A percentile compares a stretch with the other conserved stretches of the same genome.
Conservation (phyloP, 2,329 filamentous ascomycete species). For the Penicillium sclerotigenum region DNA sequence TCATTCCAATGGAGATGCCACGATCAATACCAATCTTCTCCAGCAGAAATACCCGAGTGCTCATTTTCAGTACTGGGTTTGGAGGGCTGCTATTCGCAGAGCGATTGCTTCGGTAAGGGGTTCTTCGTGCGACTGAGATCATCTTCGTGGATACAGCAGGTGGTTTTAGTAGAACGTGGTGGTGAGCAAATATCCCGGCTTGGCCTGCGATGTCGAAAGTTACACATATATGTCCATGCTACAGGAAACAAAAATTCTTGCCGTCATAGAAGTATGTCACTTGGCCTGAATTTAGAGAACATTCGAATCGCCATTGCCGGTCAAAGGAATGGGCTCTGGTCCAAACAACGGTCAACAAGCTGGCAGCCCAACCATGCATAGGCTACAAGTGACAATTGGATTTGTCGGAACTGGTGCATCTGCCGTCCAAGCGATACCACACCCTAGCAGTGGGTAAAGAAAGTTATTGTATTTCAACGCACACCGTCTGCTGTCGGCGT, state of each 20-base stretch:
- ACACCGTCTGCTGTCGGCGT: slow-evolving; percentile 38
- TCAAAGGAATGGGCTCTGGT: slow-evolving; percentile 49
- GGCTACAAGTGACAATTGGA: slow-evolving; percentile 41
- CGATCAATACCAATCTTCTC: background rate
- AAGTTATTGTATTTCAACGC: slow-evolving; percentile 45
- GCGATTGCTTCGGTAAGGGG: slow-evolving; percentile 39
- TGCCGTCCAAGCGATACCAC: slow-evolving; percentile 42
- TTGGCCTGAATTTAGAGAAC: slow-evolving; percentile 47
- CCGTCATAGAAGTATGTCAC: slow-evolving; percentile 51
- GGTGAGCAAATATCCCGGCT: slow-evolving; percentile 50
- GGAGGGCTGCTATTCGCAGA: slow-evolving; percentile 45
- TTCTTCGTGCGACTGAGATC: slow-evolving; percentile 16
- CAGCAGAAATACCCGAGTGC: slow-evolving; percentile 4
- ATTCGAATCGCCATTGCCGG: slow-evolving; percentile 46
- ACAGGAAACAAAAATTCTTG: slow-evolving; percentile 59
- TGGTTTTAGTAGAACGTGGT: slow-evolving; percentile 51
- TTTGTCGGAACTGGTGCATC: slow-evolving; percentile 48
- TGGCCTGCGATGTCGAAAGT: slow-evolving; percentile 57
- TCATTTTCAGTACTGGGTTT: slow-evolving; percentile 47
- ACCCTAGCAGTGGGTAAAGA: slow-evolving; percentile 34
- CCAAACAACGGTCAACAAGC: slow-evolving; percentile 42
- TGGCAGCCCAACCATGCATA: slow-evolving; percentile 44
- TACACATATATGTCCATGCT: slow-evolving; percentile 60
- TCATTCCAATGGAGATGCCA: background rate
- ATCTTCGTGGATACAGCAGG: slow-evolving; percentile 37